A percentile compares a stretch with the other conserved stretches of the same genome.
Conservation (phyloP, 306 rosid genomes). For the Mimosa bimucronata region DNA sequence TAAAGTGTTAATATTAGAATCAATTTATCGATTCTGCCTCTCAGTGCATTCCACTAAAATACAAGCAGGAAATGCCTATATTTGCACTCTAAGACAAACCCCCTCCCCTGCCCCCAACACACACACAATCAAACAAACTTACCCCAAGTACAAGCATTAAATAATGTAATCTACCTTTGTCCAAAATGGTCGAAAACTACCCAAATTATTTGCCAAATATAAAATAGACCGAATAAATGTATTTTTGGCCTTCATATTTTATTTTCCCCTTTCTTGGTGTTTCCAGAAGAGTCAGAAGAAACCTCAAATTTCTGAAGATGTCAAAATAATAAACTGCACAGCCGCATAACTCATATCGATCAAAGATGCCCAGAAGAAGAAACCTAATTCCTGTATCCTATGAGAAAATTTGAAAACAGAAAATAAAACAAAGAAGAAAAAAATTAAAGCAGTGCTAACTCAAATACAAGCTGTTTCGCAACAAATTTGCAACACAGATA, state of each 20-base stretch:
- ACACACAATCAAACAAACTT: neutral
- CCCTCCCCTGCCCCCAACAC: neutral
- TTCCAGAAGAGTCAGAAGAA: neutral
- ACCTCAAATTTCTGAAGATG: no score
- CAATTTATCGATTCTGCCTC: no score
- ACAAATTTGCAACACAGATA: neutral
- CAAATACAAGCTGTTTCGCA: conserved; percentile 27
- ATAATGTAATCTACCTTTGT: no score
- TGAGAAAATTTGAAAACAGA: conserved; percentile 1
- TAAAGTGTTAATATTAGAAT: no score
- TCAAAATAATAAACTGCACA: no score
- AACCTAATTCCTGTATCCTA: no score
- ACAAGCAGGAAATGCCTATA: neutral
- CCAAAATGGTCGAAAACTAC: conserved; percentile 17
- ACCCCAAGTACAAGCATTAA: no score
- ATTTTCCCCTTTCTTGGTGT: neutral
- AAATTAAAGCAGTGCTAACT: conserved; percentile 3
- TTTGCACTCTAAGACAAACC: conserved; percentile 2
- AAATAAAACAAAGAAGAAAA: no score
- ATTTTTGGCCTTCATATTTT: conserved; percentile 21
- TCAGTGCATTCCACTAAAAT: no score
- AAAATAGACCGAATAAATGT: conserved; percentile 19
- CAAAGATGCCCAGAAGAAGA: no score
- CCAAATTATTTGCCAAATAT: conserved; percentile 19
- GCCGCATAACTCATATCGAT: no score